These are phyloP conservation scores for Candida silvicultrix DNA, from an alignment of 805 yeast species.

Conservation along the genomic window DNA sequence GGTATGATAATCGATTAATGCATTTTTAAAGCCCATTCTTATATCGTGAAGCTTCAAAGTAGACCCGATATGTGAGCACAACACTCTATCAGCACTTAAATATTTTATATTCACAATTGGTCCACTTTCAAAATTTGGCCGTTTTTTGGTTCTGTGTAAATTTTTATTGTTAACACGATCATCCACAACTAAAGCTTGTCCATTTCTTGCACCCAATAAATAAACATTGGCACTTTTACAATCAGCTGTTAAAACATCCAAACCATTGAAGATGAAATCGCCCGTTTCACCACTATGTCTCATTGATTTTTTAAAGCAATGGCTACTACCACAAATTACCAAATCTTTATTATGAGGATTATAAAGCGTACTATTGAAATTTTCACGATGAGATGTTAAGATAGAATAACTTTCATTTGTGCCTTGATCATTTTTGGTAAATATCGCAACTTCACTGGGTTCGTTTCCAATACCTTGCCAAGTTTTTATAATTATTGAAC, in stretches of 20 bases:
- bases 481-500: slow-evolving; percentile 5
- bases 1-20: slow-evolving; percentile 1
- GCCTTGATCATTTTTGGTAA: slow-evolving; percentile 2
- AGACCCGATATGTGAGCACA: slow-evolving; percentile 5
- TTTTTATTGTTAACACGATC: slow-evolving; percentile 3
- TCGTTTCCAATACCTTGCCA: slow-evolving; percentile 19
- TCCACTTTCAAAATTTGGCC: not conserved
- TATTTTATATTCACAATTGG: not conserved
- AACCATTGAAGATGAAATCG: slow-evolving; percentile 1
- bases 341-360: not conserved
- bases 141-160: not conserved
- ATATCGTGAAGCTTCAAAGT: slow-evolving; percentile 6
- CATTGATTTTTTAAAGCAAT: not conserved
- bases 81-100: not conserved
- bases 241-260: slow-evolving; percentile 14
- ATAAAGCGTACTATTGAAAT: slow-evolving; percentile 9
- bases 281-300: not conserved
- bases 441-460: slow-evolving; percentile 12
- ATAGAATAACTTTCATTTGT: not conserved
- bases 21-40: slow-evolving; percentile 6
- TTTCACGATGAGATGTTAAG: slow-evolving; percentile 1
- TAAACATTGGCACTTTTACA: slow-evolving; percentile 1
- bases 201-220: slow-evolving; percentile 15
- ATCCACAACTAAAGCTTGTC: slow-evolving; percentile 13
- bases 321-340: slow-evolving; percentile 5